Conservation (phyloP, 108 stramenopile species). For the Fistulifera pelliculosa region DNA sequence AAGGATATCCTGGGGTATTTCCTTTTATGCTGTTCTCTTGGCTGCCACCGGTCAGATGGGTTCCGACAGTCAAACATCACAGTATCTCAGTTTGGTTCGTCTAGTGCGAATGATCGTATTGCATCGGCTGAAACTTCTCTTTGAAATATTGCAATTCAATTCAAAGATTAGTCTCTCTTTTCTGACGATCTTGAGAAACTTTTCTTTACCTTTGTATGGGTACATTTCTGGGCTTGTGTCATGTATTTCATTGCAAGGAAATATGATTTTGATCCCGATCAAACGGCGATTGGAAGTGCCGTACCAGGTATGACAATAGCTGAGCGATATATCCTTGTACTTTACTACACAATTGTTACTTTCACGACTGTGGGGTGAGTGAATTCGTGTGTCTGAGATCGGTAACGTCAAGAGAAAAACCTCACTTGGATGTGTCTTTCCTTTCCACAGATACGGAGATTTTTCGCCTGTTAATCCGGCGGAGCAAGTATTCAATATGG, state of each 20-base stretch:
- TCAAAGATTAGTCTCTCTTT: conserved; percentile 30
- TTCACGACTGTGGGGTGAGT: conserved; percentile 34
- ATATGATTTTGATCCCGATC: conserved; percentile 30
- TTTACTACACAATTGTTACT: conserved; percentile 51
- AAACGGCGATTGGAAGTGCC: conserved; percentile 38
- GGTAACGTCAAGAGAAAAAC: too few relatives aligned
- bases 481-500: conserved; percentile 32
- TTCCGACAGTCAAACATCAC: conserved; percentile 10
- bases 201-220: conserved; percentile 34
- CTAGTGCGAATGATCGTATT: conserved; percentile 37
- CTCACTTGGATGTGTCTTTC: too few relatives aligned
- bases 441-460: conserved; percentile 44
- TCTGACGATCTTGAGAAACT: conserved; percentile 42
- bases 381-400: neutral
- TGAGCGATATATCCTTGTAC: conserved; percentile 29
- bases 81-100: conserved; percentile 12
- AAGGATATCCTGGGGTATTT: conserved; percentile 49
- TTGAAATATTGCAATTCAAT: conserved; percentile 35
- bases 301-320: conserved; percentile 10
- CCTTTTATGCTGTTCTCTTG: conserved; percentile 39
- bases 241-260: conserved; percentile 52
- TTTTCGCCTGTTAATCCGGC: conserved; percentile 34
- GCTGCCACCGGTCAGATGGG: conserved; percentile 23
- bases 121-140: conserved; percentile 40
- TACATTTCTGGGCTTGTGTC: conserved; percentile 45